phyloP scores from a whole-genome alignment of 495 filamentous ascomycete genomes.

The Paragyromitra xinjiangensis region DNA sequence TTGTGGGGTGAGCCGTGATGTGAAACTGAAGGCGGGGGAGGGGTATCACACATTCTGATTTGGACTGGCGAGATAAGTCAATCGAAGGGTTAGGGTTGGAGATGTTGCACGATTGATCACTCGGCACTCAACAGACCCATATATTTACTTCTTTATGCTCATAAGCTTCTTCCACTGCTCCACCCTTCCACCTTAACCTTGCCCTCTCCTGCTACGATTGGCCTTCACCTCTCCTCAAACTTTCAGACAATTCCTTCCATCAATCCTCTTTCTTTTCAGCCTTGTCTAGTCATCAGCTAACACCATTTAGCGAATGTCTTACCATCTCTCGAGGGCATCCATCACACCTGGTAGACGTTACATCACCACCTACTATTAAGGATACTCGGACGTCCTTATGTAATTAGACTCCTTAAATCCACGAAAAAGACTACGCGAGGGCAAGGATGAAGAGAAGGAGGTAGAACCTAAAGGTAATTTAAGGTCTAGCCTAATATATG shows the following conservation, averaged over 20 bases:
- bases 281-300: too few species aligned
- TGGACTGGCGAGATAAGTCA: constrained; percentile 24
- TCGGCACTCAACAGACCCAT: not conserved
- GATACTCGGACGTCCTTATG: not conserved
- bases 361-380: not conserved
- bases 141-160: too few species aligned
- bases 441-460: not conserved
- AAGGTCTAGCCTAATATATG: not conserved
- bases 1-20: constrained; percentile 14
- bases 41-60: constrained; percentile 38
- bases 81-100: constrained; percentile 21
- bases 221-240: too few species aligned
- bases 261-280: too few species aligned
- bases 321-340: too few species aligned
- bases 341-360: too few species aligned
- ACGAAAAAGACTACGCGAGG: not conserved
- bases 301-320: too few species aligned
- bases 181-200: too few species aligned
- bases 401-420: not conserved
- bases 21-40: constrained; percentile 39
- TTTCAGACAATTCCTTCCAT: too few species aligned
- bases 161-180: too few species aligned
- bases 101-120: constrained; percentile 18
- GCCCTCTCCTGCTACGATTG: too few species aligned
- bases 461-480: not conserved